Evolutionary conservation across 169 alveolate species (phyloP), one percentile per base, ranked within the genome.

Genomic region (Plasmodium malariae): DNA sequence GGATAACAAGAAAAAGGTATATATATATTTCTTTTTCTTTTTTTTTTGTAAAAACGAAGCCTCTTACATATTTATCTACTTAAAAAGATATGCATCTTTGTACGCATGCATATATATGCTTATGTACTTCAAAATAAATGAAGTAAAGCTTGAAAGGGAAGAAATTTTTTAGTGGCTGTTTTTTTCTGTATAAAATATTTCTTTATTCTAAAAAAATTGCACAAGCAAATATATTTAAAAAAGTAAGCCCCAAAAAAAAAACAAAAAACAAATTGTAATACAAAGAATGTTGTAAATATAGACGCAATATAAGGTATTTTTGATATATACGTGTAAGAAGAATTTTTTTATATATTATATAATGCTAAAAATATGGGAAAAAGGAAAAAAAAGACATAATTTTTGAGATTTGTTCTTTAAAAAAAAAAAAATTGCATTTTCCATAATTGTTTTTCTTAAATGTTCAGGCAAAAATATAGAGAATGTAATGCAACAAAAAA

Each of bases 401-500:
- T 43, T 48, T 37, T 30, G 49, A 6, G 45, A 69, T 43, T 69
- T 69, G 26, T 48, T 3, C 83, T 69, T 69, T 45, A 69, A 69
- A 32, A n/a, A 34, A 43, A 32, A 28, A 48, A 24, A 54, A 26
- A n/a, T 69, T 12, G 55, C 9, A 3, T 3, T 45, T 11, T 9
- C 24, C 40, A 55, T 43, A 14, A 3, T 19, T 19, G 37, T 69
- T 55, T 48, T 32, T 54, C 11, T 62, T 73, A 40, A 73, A 32
- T 24, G 19, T 2, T 73, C 57, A 54, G 45, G 54, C 26, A n/a
- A n/a, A 73, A 55, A 73, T 32, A 34, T 54, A 30, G 72, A 73
- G 54, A 73, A 55, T 40, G 17, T 73, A 62, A 30, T 17, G 14
- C 26, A 54, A 48, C 60, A 21, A 60, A 21, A 73, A 69, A 65